Evolutionary conservation across 2,329 filamentous ascomycete species (phyloP).

Genomic region (Neophaeococcomyces mojaviensis): DNA sequence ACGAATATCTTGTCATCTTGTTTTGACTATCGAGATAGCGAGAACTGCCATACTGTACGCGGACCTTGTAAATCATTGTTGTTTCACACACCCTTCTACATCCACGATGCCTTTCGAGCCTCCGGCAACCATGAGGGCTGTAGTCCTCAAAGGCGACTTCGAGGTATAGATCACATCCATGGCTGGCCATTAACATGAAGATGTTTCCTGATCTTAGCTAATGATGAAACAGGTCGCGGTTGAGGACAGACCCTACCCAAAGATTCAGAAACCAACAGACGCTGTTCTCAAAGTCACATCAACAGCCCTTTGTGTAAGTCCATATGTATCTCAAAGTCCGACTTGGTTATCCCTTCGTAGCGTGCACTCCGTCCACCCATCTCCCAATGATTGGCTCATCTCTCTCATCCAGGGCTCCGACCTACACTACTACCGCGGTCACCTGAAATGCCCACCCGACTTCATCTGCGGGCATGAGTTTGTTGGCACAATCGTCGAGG

Average conservation of each 20-base stretch:
- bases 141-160: slow-evolving; percentile 22
- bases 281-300: slow-evolving; percentile 38
- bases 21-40: too few species aligned
- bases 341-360: too few species aligned
- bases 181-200: neutral
- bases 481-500: slow-evolving; percentile 42
- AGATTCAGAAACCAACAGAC: slow-evolving; percentile 38
- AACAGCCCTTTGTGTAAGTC: slow-evolving; percentile 21
- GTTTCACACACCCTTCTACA: too few species aligned
- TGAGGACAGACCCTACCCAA: slow-evolving; percentile 38
- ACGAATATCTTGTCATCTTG: too few species aligned
- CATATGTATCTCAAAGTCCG: neutral
- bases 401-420: slow-evolving; percentile 47
- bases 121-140: slow-evolving; percentile 22
- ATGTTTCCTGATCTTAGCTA: neutral
- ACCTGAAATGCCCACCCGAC: slow-evolving; percentile 41
- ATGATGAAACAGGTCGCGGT: slow-evolving; percentile 36
- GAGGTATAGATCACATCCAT: slow-evolving; percentile 14
- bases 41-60: too few species aligned
- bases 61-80: too few species aligned
- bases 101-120: too few species aligned
- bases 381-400: neutral
- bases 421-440: slow-evolving; percentile 50
- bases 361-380: neutral
- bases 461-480: slow-evolving; percentile 50